Evolutionary conservation across 2,329 filamentous ascomycete species (phyloP), one percentile per base, ranked within the genome.

Genomic region (Diaporthe ilicicola): DNA sequence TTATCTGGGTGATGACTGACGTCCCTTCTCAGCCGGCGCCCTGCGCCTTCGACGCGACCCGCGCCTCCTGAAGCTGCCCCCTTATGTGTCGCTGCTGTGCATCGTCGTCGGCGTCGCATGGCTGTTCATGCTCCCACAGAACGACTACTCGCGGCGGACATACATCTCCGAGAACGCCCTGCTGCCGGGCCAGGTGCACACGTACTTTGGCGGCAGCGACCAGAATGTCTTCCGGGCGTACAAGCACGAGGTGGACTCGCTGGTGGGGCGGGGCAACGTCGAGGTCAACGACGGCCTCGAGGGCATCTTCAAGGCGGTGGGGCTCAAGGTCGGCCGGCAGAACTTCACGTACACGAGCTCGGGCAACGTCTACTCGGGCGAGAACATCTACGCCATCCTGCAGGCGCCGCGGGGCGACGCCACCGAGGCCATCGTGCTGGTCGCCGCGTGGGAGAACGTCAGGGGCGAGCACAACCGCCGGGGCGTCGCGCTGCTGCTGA

Each of bases 161-260:
- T 99, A 99, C 81, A 96, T 99, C 70, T 98, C 95, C 53, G 96
- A 99, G 81, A 99, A 99, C 80, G 96, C 96, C 13, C 90, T 99
- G 42, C 86, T 99, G 17, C 96, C 96, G 0, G 96, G 95, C 2
- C 96, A 99, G 82, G 96, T 98, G 10, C 95, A 98, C 83, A 97
- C 96, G 1, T 99, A 99, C 82, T 99, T 99, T 79, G 92, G 93
- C 8, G 96, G 96, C 22, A 97, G 94, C 81, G 96, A 99, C 80
- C 95, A 98, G 84, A 93, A 98, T 81, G 90, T 98, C 74, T 95
- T 98, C 78, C 89, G 94, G 56, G 96, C 94, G 9, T 98, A 97
- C 81, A 90, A 92, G 77, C 91, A 94, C 78, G 96, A 98, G 83
- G 86, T 97, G 64, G 90, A 93, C 75, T 86, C 83, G 10, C 78